Percentiles rank a stretch among this genome's conserved stretches.
phyloP scores from a whole-genome alignment of 2,329 filamentous ascomycete species.

The Zymoseptoria passerinii region DNA sequence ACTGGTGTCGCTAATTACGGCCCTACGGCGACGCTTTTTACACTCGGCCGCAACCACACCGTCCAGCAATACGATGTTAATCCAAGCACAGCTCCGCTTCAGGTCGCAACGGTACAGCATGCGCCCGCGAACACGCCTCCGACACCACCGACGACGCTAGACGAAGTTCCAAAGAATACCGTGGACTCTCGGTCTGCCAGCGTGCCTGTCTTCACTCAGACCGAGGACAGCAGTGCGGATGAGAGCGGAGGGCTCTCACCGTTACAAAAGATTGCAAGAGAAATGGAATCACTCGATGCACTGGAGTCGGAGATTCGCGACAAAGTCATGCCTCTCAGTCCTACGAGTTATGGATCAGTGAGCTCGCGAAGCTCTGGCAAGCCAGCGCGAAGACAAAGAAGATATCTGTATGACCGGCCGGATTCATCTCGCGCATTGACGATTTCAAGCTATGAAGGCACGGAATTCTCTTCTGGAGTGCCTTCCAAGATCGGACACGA shows the following conservation, averaged over 20 bases:
- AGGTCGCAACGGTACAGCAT: slow-evolving; percentile 84
- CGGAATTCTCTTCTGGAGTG: slow-evolving; percentile 33
- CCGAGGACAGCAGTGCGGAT: slow-evolving; percentile 64
- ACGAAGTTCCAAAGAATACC: slow-evolving; percentile 52
- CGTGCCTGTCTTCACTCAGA: slow-evolving; percentile 36
- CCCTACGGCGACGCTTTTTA: slow-evolving; percentile 84
- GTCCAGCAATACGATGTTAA: slow-evolving; percentile 95
- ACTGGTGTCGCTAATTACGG: slow-evolving; percentile 81
- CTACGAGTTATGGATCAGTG: slow-evolving; percentile 56
- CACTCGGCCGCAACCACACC: slow-evolving; percentile 75
- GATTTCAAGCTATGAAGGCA: slow-evolving; percentile 27
- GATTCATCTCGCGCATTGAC: slow-evolving; percentile 30
- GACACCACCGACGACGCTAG: slow-evolving; percentile 72
- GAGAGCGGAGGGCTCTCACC: slow-evolving; percentile 56
- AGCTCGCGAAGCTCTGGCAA: slow-evolving; percentile 48
- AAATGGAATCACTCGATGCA: slow-evolving; percentile 56
- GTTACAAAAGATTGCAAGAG: slow-evolving; percentile 64
- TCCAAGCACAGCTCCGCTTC: slow-evolving; percentile 54
- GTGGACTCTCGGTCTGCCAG: slow-evolving; percentile 5
- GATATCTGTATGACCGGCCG: slow-evolving; percentile 41
- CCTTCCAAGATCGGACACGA: slow-evolving; percentile 26
- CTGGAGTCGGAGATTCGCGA: slow-evolving; percentile 46
- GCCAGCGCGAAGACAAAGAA: slow-evolving; percentile 32
- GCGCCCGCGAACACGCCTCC: slow-evolving; percentile 69
- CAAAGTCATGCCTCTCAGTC: slow-evolving; percentile 58